Evolutionary conservation across 2,329 filamentous ascomycete species (phyloP), one percentile per base, ranked within the genome.

Genomic region (Rugonectria rugulosa): DNA sequence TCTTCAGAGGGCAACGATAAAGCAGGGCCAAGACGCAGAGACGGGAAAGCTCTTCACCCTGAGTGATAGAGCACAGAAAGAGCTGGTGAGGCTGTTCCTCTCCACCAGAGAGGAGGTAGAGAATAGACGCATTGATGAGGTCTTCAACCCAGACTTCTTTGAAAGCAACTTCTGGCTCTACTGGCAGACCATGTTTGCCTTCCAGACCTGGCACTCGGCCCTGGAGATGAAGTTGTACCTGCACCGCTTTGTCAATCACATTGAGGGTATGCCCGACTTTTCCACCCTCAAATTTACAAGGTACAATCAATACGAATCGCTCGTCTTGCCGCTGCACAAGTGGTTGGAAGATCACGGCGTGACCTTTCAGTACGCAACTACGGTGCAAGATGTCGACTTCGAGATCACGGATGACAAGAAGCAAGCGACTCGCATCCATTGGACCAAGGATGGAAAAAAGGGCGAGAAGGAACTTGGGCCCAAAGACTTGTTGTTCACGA

Each of bases 1-100:
- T 3, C 57, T 70, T 38, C 65, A 69, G 58, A 57, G 68, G 20
- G 67, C 68, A 2, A 70, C 68, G n/a, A 51, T 68, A 34, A 57
- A 64, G 27, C 63, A 64, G 19, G 68, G 68, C 26, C 61, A 67
- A 34, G 66, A 69, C 17, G 67, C 66, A 3, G 57, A 53, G 7
- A 70, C 66, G 2, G 60, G 64, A 2, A 57, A 56, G 37, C 49
- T 62, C 17, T 70, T 70, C 43, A 68, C 66, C 8, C 53, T 70
- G n/a, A 67, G 53, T 20, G 60, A 67, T n/a, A 64, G 48, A 51
- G 65, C 66, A 2, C 66, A 70, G 47, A 56, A 51, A 7, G 60
- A 64, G 19, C 27, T 63, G 20, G 46, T 54, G 11, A 63, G 57
- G 20, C 21, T 64, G 19, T 64, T 63, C 52, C 29, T 61, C 27